Evolutionary conservation across 441 rosid species (phyloP).

Genomic region (Mallotus japonicus): DNA sequence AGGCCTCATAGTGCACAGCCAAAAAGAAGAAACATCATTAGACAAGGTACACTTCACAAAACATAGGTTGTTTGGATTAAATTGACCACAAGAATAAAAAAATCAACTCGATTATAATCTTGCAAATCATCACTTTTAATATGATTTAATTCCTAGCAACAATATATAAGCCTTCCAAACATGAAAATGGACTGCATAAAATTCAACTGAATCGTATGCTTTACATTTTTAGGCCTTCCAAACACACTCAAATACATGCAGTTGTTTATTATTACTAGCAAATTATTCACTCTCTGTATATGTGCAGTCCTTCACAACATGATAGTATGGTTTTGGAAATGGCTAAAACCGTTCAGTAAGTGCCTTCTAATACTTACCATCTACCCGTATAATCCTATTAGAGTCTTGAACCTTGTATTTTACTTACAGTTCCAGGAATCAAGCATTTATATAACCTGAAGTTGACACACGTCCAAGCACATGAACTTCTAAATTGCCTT

Average conservation of each 20-base stretch:
- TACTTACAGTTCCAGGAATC: conserved; percentile 45
- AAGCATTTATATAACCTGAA: conserved; percentile 47
- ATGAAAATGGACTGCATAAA: too few species aligned
- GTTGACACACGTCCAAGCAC: conserved; percentile 48
- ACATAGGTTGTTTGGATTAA: background rate
- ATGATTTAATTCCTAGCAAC: too few species aligned
- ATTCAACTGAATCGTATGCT: too few species aligned
- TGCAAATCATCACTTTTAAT: too few species aligned
- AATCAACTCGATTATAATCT: too few species aligned
- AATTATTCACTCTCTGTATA: background rate
- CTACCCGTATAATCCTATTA: too few species aligned
- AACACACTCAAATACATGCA: too few species aligned
- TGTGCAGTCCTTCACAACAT: conserved; percentile 28
- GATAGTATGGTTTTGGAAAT: conserved; percentile 30
- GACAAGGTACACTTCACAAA: conserved; percentile 24
- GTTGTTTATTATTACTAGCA: too few species aligned
- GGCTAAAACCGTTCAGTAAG: conserved; percentile 48
- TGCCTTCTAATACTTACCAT: background rate
- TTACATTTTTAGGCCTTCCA: too few species aligned
- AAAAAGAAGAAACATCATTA: conserved; percentile 23
- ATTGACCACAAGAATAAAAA: too few species aligned
- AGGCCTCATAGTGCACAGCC: conserved; percentile 30
- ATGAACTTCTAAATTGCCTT: conserved; percentile 41
- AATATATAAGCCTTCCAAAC: too few species aligned
- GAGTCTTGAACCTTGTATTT: background rate